A percentile compares a stretch with the other conserved stretches of the same genome.
phyloP scores from a whole-genome alignment of 495 filamentous ascomycete species.

The Xylaria bambusicola region DNA sequence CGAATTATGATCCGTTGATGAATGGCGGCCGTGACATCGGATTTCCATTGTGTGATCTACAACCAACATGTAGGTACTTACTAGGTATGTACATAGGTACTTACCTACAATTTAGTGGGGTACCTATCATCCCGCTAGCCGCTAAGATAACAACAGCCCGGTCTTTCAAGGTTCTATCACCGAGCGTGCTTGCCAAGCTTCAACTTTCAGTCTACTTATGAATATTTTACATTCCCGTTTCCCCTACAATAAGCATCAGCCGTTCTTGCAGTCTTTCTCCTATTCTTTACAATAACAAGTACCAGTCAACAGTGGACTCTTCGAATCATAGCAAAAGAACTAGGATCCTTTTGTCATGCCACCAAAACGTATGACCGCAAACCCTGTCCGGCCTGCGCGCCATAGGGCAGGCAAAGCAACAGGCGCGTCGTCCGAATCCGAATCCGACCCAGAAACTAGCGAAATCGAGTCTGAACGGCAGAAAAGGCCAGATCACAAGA shows the following conservation, averaged over 20 bases:
- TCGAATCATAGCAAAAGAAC: neutral
- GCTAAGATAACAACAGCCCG: slow-evolving; percentile 6
- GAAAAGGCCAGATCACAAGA: slow-evolving; percentile 32
- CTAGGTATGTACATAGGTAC: no score
- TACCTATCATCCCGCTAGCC: neutral
- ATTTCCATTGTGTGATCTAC: slow-evolving; percentile 6
- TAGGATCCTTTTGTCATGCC: slow-evolving; percentile 61
- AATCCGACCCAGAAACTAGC: slow-evolving; percentile 59
- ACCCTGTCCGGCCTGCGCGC: slow-evolving; percentile 77
- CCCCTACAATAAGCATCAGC: neutral
- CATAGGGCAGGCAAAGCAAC: slow-evolving; percentile 84
- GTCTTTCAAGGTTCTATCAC: neutral
- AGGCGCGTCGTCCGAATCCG: slow-evolving; percentile 67
- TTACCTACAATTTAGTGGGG: neutral
- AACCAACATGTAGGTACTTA: neutral
- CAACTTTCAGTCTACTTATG: neutral
- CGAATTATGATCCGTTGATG: no score
- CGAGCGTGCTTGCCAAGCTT: neutral
- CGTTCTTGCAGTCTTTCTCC: no score
- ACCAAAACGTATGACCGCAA: slow-evolving; percentile 91
- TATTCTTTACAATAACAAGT: no score
- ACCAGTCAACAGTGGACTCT: no score
- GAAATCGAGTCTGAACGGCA: slow-evolving; percentile 48
- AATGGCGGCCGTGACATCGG: neutral
- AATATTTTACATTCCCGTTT: neutral